Base-by-base conservation (phyloP, 2,329 filamentous ascomycete genomes). In the Fusarium sp. region DNA sequence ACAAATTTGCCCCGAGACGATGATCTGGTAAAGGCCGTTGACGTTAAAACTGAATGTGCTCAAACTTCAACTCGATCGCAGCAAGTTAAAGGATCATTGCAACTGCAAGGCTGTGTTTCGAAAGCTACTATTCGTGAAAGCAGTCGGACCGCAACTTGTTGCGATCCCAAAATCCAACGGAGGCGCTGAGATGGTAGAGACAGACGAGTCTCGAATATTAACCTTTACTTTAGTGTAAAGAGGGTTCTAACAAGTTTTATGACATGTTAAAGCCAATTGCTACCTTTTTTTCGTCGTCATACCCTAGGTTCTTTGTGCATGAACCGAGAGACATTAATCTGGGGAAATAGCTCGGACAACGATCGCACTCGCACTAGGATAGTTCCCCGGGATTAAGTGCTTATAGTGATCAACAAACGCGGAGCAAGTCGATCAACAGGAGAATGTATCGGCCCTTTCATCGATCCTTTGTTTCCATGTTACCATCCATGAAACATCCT, bases 201-300 rank as follows among this genome's bases (percentile, higher is more conserved):
- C 27, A 13, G 27, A 45, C 2, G 27, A 23, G 4, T 30, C 11
- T 10, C 38, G n/a, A 18, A 45, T 7, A 15, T 55, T 37, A 30
- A 17, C 4, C 2, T 7, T 35, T 6, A n/a, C 5, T 4, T 10
- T 46, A 17, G 30, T 26, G 23, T 54, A 18, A 14, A 6, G 17
- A 11, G 3, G 3, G 9, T 3, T 4, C 7, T 8, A 6, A 12
- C 13, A n/a, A 10, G 4, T 33, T 15, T 10, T 15, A 23, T 23
- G 9, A 23, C 2, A 15, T 15, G 13, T n/a, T 20, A 6, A 3
- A 17, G 17, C 6, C 12, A 6, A 14, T 14, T 8, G 5, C 12
- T 17, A 18, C 5, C 23, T 23, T 23, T 15, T 7, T 33, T 17
- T 10, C 20, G 9, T 23, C 30, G n/a, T 10, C 9, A 32, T 32